Percentiles rank a stretch among this genome's conserved stretches.
Conservation (phyloP, 208 protist genomes). For the Porcisia hertigi region DNA sequence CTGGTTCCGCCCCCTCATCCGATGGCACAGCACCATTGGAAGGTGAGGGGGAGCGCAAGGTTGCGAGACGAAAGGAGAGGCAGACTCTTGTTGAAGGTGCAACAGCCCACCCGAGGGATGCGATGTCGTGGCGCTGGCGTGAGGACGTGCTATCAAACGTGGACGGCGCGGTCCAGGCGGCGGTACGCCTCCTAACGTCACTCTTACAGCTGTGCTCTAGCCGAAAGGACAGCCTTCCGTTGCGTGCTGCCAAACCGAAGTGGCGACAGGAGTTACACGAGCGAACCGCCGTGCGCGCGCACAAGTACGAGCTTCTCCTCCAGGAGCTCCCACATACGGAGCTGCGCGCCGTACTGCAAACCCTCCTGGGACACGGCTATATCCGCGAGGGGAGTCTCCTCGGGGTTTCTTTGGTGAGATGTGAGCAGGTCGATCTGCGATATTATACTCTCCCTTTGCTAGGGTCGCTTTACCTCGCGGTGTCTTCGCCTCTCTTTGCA, state of each 20-base stretch:
- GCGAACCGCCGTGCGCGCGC: conserved; percentile 56
- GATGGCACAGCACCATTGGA: neutral
- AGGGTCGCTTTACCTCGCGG: conserved; percentile 62
- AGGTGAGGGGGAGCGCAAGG: neutral
- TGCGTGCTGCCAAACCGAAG: conserved; percentile 40
- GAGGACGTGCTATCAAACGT: conserved; percentile 27
- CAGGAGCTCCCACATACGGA: conserved; percentile 61
- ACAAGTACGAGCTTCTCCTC: conserved; percentile 79
- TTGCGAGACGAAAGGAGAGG: neutral
- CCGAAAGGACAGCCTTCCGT: conserved; percentile 28
- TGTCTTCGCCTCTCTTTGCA: conserved; percentile 6
- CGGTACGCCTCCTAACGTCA: conserved; percentile 14
- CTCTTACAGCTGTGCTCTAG: conserved; percentile 43
- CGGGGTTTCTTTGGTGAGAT: conserved; percentile 41
- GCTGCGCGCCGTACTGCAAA: conserved; percentile 40
- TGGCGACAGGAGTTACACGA: conserved; percentile 54
- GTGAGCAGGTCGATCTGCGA: conserved; percentile 64
- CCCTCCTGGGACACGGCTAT: conserved; percentile 57
- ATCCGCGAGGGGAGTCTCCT: conserved; percentile 36
- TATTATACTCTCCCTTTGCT: conserved; percentile 68
- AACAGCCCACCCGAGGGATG: neutral
- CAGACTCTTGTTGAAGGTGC: neutral
- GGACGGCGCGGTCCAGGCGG: conserved; percentile 27
- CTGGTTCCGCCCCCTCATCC: neutral
- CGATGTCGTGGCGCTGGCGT: conserved; percentile 20